These are phyloP conservation scores for Penicillium manginii DNA, from an alignment of 495 filamentous ascomycete species.

Conservation along the genomic window DNA sequence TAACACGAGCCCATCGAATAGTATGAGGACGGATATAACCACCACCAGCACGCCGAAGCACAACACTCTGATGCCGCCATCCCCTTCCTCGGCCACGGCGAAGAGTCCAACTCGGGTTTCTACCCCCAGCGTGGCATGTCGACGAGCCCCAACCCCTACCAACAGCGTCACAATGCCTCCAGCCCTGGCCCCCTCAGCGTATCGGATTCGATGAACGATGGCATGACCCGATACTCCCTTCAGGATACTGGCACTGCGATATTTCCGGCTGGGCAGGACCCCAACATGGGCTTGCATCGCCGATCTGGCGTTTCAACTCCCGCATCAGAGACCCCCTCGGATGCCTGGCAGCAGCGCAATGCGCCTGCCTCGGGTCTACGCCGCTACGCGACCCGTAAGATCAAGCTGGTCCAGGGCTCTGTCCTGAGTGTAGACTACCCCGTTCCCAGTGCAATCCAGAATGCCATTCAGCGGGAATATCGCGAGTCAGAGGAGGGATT, in stretches of 20 bases:
- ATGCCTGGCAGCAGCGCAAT: slow-evolving; percentile 85
- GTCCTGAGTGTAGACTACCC: slow-evolving; percentile 98
- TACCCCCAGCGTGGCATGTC: slow-evolving; percentile 3
- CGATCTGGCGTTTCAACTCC: slow-evolving; percentile 26
- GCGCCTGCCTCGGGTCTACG: slow-evolving; percentile 70
- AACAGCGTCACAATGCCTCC: background rate
- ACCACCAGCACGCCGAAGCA: background rate
- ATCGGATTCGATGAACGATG: slow-evolving; percentile 64
- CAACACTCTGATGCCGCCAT: slow-evolving; percentile 2
- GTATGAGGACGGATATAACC: slow-evolving; percentile 13
- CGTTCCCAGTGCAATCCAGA: slow-evolving; percentile 95
- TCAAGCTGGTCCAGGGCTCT: slow-evolving; percentile 93
- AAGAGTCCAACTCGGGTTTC: background rate
- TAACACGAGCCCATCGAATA: slow-evolving; percentile 14
- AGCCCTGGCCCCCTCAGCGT: slow-evolving; percentile 36
- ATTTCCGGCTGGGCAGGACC: slow-evolving; percentile 54
- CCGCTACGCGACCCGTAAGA: slow-evolving; percentile 90
- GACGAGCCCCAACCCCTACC: slow-evolving; percentile 3
- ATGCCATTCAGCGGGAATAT: slow-evolving; percentile 93
- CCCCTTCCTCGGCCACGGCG: slow-evolving; percentile 20
- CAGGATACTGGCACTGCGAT: slow-evolving; percentile 39
- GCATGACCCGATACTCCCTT: slow-evolving; percentile 41
- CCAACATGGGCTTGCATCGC: slow-evolving; percentile 46
- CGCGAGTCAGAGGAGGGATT: slow-evolving; percentile 76
- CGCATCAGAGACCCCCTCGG: slow-evolving; percentile 50